Conservation (phyloP, 2,329 filamentous ascomycete species). For the Gliomastix tumulicola region DNA sequence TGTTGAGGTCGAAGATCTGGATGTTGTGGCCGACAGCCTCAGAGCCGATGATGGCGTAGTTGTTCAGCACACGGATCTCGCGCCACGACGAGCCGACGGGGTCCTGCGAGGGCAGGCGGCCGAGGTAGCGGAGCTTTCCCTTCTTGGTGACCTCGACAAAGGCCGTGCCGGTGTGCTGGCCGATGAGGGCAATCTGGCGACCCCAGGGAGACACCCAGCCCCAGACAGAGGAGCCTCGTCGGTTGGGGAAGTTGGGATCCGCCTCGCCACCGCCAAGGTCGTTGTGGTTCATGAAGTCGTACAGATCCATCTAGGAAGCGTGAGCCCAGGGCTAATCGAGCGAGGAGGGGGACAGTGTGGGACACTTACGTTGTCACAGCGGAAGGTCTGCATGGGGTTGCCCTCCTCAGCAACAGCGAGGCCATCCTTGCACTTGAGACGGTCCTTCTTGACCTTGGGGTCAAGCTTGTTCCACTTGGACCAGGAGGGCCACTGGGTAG, state of each 20-base stretch:
- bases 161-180: conserved; percentile 34
- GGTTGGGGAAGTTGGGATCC: conserved; percentile 8
- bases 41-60: conserved; percentile 23
- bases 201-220: conserved; percentile 32
- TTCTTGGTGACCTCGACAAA: conserved; percentile 33
- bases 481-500: conserved; percentile 7
- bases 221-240: conserved; percentile 24
- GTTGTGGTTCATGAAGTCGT: conserved; percentile 45
- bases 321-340: neutral
- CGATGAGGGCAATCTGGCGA: conserved; percentile 36
- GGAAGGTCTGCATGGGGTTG: conserved; percentile 11
- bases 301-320: conserved; percentile 33
- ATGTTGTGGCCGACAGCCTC: conserved; percentile 42
- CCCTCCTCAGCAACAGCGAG: conserved; percentile 7
- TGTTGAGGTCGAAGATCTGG: conserved; percentile 56
- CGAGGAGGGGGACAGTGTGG: conserved; percentile 1
- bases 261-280: conserved; percentile 30
- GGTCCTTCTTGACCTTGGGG: conserved; percentile 5
- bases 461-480: conserved; percentile 8
- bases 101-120: conserved; percentile 27
- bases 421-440: conserved; percentile 7
- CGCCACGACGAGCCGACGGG: conserved; percentile 17
- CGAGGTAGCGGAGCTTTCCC: conserved; percentile 34
- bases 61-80: conserved; percentile 23
- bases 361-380: conserved; percentile 12